Evolutionary conservation across 129 eudicot species (phyloP), one percentile per base, ranked within the genome.

Genomic region (Helianthus tuberosus): DNA sequence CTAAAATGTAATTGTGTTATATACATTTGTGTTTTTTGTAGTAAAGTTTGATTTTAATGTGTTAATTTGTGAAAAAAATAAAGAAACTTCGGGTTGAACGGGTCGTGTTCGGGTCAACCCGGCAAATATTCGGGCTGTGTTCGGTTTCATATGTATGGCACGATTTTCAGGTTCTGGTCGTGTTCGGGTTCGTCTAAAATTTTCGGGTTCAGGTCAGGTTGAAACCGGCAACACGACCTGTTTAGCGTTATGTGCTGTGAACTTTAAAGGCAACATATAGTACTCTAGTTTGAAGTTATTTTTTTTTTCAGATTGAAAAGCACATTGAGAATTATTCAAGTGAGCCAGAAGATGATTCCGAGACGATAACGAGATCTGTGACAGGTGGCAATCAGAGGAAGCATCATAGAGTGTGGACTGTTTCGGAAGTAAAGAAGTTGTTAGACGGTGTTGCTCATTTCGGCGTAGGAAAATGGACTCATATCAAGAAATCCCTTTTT

Each of bases 381-480:
- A 68, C 76, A 58, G 76, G 64, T 64, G 78, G 90, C 43, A 81
- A 79, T 49, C 77, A 76, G 55, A 83, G 92, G 64, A 93, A 93
- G 83, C 85, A 65, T 71, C 96, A 89, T 72, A 79, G 77, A 73
- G 48, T 82, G 13, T 93, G 98, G 98, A 84, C 86, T 47, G 71
- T 88, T 70, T 74, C 90, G 13, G 98, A 93, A 86, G 95, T 93
- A 38, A 81, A 71, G 38, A 86, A 80, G 29, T 84, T 93, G 80
- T 73, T 90, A 36, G 96, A 93, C 84, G 98, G 98, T 17, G 92
- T 93, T 29, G 79, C 96, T 17, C 85, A 86, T 41, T 84, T 80
- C 71, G 98, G 98, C 25, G 91, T 87, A 67, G 98, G 98, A 46
- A 86, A 82, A 82, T 93, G 98, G 98, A 88, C 92, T 39, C 84